A percentile compares a stretch with the other conserved stretches of the same genome.
phyloP scores from a whole-genome alignment of 2,329 filamentous ascomycete genomes.

The Hypoxylon sp. region DNA sequence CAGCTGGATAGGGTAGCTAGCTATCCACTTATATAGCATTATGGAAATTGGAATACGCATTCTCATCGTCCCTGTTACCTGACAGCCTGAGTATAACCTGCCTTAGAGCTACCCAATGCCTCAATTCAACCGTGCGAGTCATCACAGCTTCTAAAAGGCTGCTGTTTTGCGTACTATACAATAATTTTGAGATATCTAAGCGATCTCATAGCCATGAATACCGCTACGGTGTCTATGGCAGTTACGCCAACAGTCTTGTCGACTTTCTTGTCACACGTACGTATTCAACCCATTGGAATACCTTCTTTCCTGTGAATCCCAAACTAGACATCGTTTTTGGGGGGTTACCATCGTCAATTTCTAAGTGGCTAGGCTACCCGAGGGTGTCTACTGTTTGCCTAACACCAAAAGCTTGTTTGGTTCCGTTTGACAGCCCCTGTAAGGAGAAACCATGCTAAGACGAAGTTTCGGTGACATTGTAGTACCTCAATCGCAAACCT shows the following conservation, averaged over 20 bases:
- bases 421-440: neutral
- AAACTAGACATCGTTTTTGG: conserved; percentile 2
- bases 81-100: conserved; percentile 3
- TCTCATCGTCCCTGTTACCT: conserved; percentile 12
- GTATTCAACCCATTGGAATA: conserved; percentile 53
- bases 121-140: conserved; percentile 16
- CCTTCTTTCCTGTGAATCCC: neutral
- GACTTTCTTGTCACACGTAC: conserved; percentile 88
- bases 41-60: conserved; percentile 1
- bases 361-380: conserved; percentile 12
- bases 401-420: conserved; percentile 30
- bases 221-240: conserved; percentile 83
- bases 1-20: conserved; percentile 12
- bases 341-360: conserved; percentile 1
- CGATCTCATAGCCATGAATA: conserved; percentile 64
- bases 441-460: conserved; percentile 43
- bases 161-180: conserved; percentile 9
- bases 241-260: conserved; percentile 90
- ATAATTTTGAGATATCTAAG: conserved; percentile 8
- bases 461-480: conserved; percentile 27
- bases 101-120: conserved; percentile 27
- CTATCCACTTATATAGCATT: conserved; percentile 20
- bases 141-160: conserved; percentile 28
- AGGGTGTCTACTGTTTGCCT: conserved; percentile 18
- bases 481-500: conserved; percentile 87